Evolutionary conservation across 495 filamentous ascomycete species (phyloP), one percentile per base, ranked within the genome.

Genomic region (Lasiosphaeria hispida): DNA sequence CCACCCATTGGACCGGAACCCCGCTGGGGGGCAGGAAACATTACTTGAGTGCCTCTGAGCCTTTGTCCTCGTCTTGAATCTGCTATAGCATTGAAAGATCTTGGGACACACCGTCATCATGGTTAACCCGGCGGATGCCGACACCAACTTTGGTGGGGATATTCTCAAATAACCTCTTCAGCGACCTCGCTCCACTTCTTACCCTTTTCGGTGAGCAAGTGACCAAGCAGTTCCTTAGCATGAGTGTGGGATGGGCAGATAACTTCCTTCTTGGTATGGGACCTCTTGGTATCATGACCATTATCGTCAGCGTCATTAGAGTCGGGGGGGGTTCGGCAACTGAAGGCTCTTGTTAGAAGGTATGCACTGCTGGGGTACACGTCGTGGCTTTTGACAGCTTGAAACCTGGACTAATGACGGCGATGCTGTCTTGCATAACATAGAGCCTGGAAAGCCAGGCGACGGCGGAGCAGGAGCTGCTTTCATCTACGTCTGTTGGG

Each of bases 211-310:
- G 82, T 1, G 82, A 83, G 48, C 72, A 77, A 50, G 71, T 85
- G 19, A 78, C 80, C 2, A 80, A 77, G 56, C 81, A 85, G 64
- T 85, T 79, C 55, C 74, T 85, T 19, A 80, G 78, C 51, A 74
- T 80, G 56, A 77, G 75, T 2, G 71, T 76, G n/a, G 72, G 63
- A 17, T 60, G 69, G 40, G 51, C 78, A 0, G 82, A 84, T 48
- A 75, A 80, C 50, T 41, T 83, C 7, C 77, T 83, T 4, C 80
- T 84, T 48, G 75, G 80, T 0, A 72, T 83, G 41, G 75, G 73
- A 0, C 81, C 82, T 3, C 62, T 84, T 2, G 82, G 82, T 1
- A 76, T 84, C 33, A 62, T 84, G 19, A 83, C 81, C 1, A 74
- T 80, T 1, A 70, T 83, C 0, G 80, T 82, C 11, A 76, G 75